These are phyloP conservation scores for Solanum tacnaense DNA, from an alignment of 257 asterid species.

Conservation along the genomic window DNA sequence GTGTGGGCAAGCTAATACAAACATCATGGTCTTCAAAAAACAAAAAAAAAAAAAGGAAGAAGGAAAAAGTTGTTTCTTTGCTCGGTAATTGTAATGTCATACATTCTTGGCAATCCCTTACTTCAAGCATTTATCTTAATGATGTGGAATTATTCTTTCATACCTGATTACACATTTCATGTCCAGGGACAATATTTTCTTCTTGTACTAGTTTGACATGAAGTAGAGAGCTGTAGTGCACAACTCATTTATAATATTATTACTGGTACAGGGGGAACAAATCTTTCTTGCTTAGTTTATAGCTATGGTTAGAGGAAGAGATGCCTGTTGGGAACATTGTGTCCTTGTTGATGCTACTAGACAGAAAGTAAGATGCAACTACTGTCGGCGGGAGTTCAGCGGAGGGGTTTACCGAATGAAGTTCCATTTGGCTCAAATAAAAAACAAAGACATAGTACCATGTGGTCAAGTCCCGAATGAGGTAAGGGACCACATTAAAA, in stretches of 20 bases:
- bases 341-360: slow-evolving; percentile 35
- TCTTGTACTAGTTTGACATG: not conserved
- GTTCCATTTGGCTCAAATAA: slow-evolving; percentile 40
- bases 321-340: slow-evolving; percentile 44
- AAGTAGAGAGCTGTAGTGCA: not conserved
- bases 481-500: slow-evolving; percentile 24
- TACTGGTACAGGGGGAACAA: not conserved
- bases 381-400: slow-evolving; percentile 37
- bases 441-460: slow-evolving; percentile 35
- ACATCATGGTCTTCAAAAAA: not conserved
- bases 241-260: not conserved
- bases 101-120: not conserved
- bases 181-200: not conserved
- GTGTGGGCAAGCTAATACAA: no score
- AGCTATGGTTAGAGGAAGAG: slow-evolving; percentile 39
- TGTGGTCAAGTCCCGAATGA: slow-evolving; percentile 25
- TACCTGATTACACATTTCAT: not conserved
- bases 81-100: not conserved
- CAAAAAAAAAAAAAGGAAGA: no score
- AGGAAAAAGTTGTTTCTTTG: not conserved
- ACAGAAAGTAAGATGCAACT: slow-evolving; percentile 41
- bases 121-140: not conserved
- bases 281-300: not conserved
- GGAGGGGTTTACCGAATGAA: slow-evolving; percentile 45
- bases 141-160: not conserved